Base-by-base conservation (phyloP, 1,139 yeast species). In the Scheffersomyces titani region DNA sequence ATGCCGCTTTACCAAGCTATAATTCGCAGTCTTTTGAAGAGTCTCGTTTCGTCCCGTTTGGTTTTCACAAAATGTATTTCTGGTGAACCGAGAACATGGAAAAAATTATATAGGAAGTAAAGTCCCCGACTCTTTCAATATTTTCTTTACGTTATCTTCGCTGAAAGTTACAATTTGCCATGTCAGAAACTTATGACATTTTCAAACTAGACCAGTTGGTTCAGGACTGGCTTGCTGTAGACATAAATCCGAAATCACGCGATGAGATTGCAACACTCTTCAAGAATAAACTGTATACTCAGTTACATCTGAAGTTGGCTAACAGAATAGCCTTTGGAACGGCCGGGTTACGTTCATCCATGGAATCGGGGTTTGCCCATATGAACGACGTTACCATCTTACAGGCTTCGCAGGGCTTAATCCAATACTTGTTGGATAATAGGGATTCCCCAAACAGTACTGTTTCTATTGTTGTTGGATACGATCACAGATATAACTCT, bases 391-490 rank as follows among this genome's bases (percentile, higher is more conserved):
- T 94, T 13, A 92, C 98, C 0, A 90, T 94, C 1, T 69, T 91
- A 50, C 98, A 93, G 72, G 96, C 98, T 0, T 87, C 98, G 0
- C 98, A 93, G 67, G 99, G 98, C 0, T 77, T 94, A 44, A 90
- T 97, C 0, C 74, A 75, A 55, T 91, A 90, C 69, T 75, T 90
- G 24, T 51, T 63, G 45, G 59, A 62, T 18, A 54, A 57, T 20
- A 57, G 58, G 3, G 52, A 55, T 2, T 53, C 49, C 51, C 21
- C 65, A 61, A 3, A n/a, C 71, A 72, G 20, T 67, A 73, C 2
- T 2, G 57, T 65, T 2, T 73, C 84, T 3, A 81, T 92, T 20
- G 97, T 92, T 0, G 77, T 94, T 50, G 98, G 98, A 1, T 93
- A 92, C 73, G 99, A 94, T 69, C 98, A 94, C 70, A 79, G 99